Conservation (phyloP, 1,284 basidiomycete genomes). For the Polyporus tsugae region DNA sequence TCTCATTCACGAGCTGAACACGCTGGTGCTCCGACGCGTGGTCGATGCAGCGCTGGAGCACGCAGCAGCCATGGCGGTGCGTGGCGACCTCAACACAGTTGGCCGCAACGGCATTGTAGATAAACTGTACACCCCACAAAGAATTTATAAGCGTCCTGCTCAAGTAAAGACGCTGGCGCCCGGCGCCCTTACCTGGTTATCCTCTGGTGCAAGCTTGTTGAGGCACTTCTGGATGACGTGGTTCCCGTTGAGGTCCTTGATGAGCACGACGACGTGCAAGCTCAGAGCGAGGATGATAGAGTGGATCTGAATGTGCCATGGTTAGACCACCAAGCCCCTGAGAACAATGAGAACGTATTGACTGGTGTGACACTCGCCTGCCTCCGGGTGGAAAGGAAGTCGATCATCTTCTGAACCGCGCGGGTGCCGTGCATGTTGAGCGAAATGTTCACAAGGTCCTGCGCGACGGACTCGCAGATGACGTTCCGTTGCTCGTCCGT, state of each 20-base stretch:
- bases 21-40: constrained; percentile 97
- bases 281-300: constrained; percentile 97
- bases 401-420: constrained; percentile 99
- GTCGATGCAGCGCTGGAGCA: constrained; percentile 98
- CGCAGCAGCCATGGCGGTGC: constrained; percentile 99
- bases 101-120: constrained; percentile 98
- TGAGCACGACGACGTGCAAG: constrained; percentile 97
- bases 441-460: constrained; percentile 97
- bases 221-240: constrained; percentile 99
- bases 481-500: constrained; percentile 98
- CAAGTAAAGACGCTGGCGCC: constrained; percentile 7
- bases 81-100: constrained; percentile 99
- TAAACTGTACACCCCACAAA: constrained; percentile 76
- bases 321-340: constrained; percentile 68
- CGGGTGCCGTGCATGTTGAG: constrained; percentile 99
- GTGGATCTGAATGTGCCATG: constrained; percentile 89
- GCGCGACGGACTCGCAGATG: constrained; percentile 97
- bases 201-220: constrained; percentile 96
- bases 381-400: constrained; percentile 95
- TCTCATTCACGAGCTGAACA: constrained; percentile 97
- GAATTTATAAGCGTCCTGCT: too few species aligned
- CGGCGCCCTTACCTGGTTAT: constrained; percentile 81
- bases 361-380: constrained; percentile 69
- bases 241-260: constrained; percentile 99
- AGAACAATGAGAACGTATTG: constrained; percentile 44